Evolutionary conservation across 2,329 filamentous ascomycete genomes (phyloP), one percentile per base, ranked within the genome.

Genomic region (Penicillium thymicola): DNA sequence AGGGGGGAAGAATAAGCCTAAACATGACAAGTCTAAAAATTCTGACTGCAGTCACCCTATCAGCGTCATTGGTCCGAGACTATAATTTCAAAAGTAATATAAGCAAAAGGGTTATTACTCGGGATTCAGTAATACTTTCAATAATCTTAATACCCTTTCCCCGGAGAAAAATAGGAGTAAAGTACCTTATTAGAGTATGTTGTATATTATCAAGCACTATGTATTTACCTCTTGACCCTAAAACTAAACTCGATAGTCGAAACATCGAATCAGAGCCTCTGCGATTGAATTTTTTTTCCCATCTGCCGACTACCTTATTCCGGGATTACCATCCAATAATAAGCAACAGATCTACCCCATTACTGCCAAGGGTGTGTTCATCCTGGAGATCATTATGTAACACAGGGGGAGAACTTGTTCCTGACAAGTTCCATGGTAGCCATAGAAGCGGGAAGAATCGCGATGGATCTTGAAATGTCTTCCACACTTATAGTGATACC

Each of bases 301-400:
- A 50, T 16, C 14, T 27, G 6, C 16, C 8, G 28, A 30, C n/a
- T 38, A 47, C 25, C n/a, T 2, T 46, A 18, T 34, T 41, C 51
- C 27, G 36, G 16, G 4, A 14, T n/a, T 10, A 34, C 2, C 0
- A 8, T 21, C 52, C 52, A 54, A 54, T 54, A 9, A 51, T 25
- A 54, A 37, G 46, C 55, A 57, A 54, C 43, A 59, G 58, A 59
- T 60, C 59, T 62, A 59, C 49, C 45, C 42, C 50, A 23, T 51
- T 27, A 25, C 34, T 53, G 55, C 55, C 55, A 60, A 60, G 58
- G 21, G 23, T 51, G 4, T 10, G 11, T 30, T 44, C 30, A 36
- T 50, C 37, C 27, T 44, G 56, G 55, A 59, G 57, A 59, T 60
- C 57, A 59, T 66, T 66, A 66, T 59, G 62, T 66, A 65, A 66